Base-by-base conservation (phyloP, 2,329 filamentous ascomycete species). In the Exophiala sp. region DNA sequence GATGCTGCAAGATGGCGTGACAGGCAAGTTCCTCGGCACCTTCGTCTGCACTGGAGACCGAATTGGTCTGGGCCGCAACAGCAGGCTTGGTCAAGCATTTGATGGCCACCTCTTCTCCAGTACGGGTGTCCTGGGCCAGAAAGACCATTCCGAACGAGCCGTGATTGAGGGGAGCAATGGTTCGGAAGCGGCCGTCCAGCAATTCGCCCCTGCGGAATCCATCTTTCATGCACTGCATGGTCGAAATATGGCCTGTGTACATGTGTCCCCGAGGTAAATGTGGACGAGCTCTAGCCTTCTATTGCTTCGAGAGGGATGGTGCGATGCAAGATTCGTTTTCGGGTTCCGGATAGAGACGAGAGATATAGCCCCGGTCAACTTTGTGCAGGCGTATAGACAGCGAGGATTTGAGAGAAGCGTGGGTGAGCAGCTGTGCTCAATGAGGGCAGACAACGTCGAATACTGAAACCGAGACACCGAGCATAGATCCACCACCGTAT, bases 121-220 rank as follows among this genome's bases (percentile, higher is more conserved):
- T 95, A 58, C 76, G 67, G 58, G 83, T 75, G 68, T 98, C 89
- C 67, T 79, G 85, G 53, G 91, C 93, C 72, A 89, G 83, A 71
- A 96, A 96, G 63, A 98, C 93, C 88, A 97, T 94, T 66, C 93
- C 93, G 66, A 97, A 98, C 48, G 93, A 97, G 62, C 93, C 93
- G 78, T 96, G 89, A 68, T 98, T 98, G 73, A 98, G 85, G 50
- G 93, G 90, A 60, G 90, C 87, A 65, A 96, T 78, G 49, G 90
- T 95, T 72, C 86, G 78, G 70, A 93, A 98, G 60, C 93, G 90
- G 68, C 88, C 89, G 67, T 87, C 83, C 66, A 95, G 82, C 66
- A 95, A 73, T 70, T 86, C 80, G 69, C 86, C 88, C 70, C 82
- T 76, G 65, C 82, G 75, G 72, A 95, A 93, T 65, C 82, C 79